These are phyloP conservation scores for Avena atlantica DNA, from an alignment of 176 grass and related monocot genomes.

Conservation along the genomic window DNA sequence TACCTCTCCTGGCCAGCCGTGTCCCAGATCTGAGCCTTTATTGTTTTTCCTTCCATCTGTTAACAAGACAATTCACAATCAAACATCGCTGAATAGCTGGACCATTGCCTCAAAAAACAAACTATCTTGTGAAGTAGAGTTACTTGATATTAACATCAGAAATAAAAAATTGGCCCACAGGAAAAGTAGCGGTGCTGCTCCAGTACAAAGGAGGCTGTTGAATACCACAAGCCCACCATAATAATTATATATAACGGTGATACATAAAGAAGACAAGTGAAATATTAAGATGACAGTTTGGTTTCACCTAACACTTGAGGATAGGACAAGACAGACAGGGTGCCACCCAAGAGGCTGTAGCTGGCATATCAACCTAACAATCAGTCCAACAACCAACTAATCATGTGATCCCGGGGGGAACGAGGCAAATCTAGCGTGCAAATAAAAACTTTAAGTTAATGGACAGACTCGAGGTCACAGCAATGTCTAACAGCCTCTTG, in stretches of 20 bases:
- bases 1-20: conserved; percentile 94
- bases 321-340: conserved; percentile 32
- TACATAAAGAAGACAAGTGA: conserved; percentile 9
- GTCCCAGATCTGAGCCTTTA: conserved; percentile 96
- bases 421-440: conserved; percentile 19
- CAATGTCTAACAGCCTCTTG: neutral
- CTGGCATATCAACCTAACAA: conserved; percentile 41
- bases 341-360: conserved; percentile 43
- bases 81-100: neutral
- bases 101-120: neutral
- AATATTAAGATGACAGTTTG: conserved; percentile 23
- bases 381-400: conserved; percentile 35
- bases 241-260: neutral
- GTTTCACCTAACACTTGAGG: conserved; percentile 45
- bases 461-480: neutral
- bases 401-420: conserved; percentile 9
- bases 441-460: neutral
- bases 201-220: conserved; percentile 1
- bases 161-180: conserved; percentile 9
- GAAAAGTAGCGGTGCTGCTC: neutral
- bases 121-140: neutral
- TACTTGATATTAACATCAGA: conserved; percentile 6
- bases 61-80: conserved; percentile 28
- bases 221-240: neutral
- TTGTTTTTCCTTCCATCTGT: conserved; percentile 78